Conservation (phyloP, 495 filamentous ascomycete genomes). For the Annulohypoxylon moriforme region DNA sequence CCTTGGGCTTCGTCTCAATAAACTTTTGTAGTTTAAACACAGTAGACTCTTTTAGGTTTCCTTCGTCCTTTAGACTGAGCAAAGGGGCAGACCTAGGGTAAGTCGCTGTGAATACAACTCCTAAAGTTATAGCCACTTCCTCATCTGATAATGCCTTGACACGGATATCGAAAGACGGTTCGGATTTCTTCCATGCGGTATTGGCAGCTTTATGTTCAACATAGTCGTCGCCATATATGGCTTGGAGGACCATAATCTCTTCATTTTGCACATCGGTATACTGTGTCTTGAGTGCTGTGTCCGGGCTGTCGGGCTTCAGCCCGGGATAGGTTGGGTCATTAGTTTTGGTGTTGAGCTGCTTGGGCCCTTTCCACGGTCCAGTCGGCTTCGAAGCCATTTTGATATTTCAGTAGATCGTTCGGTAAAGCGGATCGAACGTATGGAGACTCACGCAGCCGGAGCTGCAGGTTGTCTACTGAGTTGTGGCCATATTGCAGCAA, state of each 20-base stretch:
- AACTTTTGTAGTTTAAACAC: constrained; percentile 75
- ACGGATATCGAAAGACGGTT: constrained; percentile 81
- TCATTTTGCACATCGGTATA: constrained; percentile 88
- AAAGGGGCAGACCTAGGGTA: constrained; percentile 90
- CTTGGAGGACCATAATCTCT: constrained; percentile 85
- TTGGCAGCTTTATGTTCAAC: constrained; percentile 74
- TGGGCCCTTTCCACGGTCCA: constrained; percentile 53
- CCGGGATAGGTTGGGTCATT: constrained; percentile 55
- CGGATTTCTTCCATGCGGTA: constrained; percentile 91
- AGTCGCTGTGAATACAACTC: constrained; percentile 83
- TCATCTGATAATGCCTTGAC: constrained; percentile 77
- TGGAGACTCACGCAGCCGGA: constrained; percentile 48
- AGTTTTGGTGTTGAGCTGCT: constrained; percentile 50
- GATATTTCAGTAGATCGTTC: constrained; percentile 40
- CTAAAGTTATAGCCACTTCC: constrained; percentile 70
- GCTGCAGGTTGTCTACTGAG: constrained; percentile 48
- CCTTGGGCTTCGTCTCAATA: constrained; percentile 74
- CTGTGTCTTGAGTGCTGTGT: constrained; percentile 62
- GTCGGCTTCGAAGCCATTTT: constrained; percentile 60
- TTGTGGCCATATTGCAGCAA: constrained; percentile 46
- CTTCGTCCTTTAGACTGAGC: constrained; percentile 73
- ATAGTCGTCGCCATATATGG: constrained; percentile 95
- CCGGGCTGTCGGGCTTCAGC: constrained; percentile 52
- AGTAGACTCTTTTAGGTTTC: constrained; percentile 70
- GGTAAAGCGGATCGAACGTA: constrained; percentile 40